These are phyloP conservation scores for Triticum dicoccoides DNA, from an alignment of 176 grass and related monocot species.

Conservation along the genomic window DNA sequence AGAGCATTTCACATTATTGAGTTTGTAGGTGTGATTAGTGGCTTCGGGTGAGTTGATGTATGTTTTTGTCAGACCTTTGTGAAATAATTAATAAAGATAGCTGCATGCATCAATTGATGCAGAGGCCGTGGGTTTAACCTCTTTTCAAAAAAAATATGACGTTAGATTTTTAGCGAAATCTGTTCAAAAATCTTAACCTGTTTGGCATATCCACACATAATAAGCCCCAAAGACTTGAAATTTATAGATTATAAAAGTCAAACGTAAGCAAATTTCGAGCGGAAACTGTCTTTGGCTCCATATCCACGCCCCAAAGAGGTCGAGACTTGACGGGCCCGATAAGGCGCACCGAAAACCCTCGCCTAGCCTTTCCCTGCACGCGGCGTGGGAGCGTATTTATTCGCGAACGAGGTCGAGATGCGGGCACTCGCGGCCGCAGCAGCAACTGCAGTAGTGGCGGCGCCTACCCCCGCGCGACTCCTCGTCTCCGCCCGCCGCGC, in stretches of 20 bases:
- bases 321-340: background rate
- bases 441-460: constrained; percentile 43
- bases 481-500: constrained; percentile 13
- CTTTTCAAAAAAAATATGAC: no score
- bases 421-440: constrained; percentile 35
- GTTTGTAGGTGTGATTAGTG: no score
- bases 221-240: background rate
- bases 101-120: no score
- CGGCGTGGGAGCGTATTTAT: constrained; percentile 30
- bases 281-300: background rate
- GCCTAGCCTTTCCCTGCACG: background rate
- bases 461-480: constrained; percentile 23
- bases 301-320: background rate
- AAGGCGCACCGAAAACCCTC: constrained; percentile 5
- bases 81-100: no score
- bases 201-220: no score
- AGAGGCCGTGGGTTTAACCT: no score
- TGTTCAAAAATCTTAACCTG: no score
- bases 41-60: no score
- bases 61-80: no score
- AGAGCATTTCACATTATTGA: no score
- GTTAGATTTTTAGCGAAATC: no score
- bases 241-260: background rate
- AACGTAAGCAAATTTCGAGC: background rate
- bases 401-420: constrained; percentile 16